Conservation (phyloP, 495 filamentous ascomycete genomes). For the Immersiella caudata region DNA sequence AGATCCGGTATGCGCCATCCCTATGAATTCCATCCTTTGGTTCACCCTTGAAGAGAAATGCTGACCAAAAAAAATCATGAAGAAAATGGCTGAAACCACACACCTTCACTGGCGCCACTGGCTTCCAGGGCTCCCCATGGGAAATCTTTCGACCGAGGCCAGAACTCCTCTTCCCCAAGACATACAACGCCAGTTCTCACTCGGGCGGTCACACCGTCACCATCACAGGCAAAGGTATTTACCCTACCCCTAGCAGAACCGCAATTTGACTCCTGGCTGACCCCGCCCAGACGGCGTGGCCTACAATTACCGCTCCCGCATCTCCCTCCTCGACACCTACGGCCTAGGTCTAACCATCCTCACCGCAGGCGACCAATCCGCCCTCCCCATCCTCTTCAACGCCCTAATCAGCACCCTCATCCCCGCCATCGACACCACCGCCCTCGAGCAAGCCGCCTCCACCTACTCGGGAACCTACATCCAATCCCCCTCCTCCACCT, state of each 20-base stretch:
- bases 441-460: slow-evolving; percentile 36
- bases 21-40: background rate
- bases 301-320: slow-evolving; percentile 28
- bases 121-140: slow-evolving; percentile 31
- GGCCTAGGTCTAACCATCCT: slow-evolving; percentile 31
- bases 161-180: slow-evolving; percentile 22
- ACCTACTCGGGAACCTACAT: slow-evolving; percentile 28
- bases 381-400: slow-evolving; percentile 24
- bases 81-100: slow-evolving; percentile 31
- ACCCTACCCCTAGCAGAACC: too few species aligned
- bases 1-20: slow-evolving; percentile 9
- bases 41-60: too few species aligned
- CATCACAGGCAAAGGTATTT: slow-evolving; percentile 23
- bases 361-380: slow-evolving; percentile 26
- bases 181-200: slow-evolving; percentile 6
- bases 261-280: too few species aligned
- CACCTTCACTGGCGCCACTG: slow-evolving; percentile 22
- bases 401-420: slow-evolving; percentile 30
- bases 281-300: slow-evolving; percentile 25
- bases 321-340: slow-evolving; percentile 32
- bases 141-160: slow-evolving; percentile 33
- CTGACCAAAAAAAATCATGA: background rate
- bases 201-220: slow-evolving; percentile 25
- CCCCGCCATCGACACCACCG: slow-evolving; percentile 38
- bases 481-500: slow-evolving; percentile 16